phyloP scores from a whole-genome alignment of 805 yeast species.

The Kazachstania bromeliacearum region DNA sequence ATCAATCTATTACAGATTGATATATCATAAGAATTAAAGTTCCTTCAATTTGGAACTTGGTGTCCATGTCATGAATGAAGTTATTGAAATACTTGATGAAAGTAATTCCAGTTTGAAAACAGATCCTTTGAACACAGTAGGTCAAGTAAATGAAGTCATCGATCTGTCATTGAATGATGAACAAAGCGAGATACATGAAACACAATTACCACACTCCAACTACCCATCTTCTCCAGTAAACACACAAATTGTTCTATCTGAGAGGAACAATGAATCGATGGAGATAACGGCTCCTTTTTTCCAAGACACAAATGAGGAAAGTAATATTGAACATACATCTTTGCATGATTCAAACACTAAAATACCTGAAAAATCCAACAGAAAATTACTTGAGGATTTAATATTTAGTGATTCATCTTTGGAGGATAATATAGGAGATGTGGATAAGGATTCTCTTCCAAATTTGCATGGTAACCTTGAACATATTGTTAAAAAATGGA shows the following conservation, averaged over 20 bases:
- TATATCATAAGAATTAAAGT: no score
- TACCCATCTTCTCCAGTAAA: constrained; percentile 4
- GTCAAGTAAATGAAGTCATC: constrained; percentile 1
- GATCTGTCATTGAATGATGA: constrained; percentile 2
- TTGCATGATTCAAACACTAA: no score
- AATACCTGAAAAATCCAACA: neutral
- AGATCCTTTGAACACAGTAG: neutral
- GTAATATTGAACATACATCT: neutral
- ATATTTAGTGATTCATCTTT: constrained; percentile 10
- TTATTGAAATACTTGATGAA: constrained; percentile 6
- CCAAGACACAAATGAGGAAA: constrained; percentile 10
- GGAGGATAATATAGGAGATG: no score
- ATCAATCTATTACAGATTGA: no score
- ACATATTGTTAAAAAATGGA: no score
- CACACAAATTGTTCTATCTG: neutral
- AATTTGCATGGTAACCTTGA: no score
- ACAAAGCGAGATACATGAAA: neutral
- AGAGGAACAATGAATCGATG: constrained; percentile 8
- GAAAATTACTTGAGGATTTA: constrained; percentile 12
- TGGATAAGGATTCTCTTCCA: no score
- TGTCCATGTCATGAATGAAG: constrained; percentile 4
- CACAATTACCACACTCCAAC: neutral
- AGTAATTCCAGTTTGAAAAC: neutral
- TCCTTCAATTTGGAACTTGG: no score
- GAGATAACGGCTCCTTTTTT: constrained; percentile 18